phyloP scores from a whole-genome alignment of 2,329 filamentous ascomycete genomes.

The Paracoccidioides lutzii region DNA sequence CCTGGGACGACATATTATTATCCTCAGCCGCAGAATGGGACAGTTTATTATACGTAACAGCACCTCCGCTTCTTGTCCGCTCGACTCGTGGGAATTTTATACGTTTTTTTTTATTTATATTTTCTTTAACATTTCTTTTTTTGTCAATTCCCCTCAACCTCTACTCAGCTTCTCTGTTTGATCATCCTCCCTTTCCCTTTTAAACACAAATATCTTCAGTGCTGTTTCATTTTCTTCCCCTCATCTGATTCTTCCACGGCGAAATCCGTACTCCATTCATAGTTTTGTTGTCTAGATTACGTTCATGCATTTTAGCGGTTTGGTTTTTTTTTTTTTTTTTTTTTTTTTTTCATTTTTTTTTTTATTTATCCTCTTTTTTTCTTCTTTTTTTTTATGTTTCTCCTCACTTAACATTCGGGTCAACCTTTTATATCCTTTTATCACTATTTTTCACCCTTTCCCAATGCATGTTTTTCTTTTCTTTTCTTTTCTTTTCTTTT shows the following conservation, averaged over 20 bases:
- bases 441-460: constrained; percentile 6
- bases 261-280: neutral
- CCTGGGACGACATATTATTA: constrained; percentile 43
- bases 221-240: neutral
- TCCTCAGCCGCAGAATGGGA: constrained; percentile 37
- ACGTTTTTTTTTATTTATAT: constrained; percentile 5
- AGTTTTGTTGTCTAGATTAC: neutral
- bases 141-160: neutral
- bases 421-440: neutral
- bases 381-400: constrained; percentile 4
- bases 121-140: neutral
- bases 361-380: no score
- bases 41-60: constrained; percentile 46
- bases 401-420: neutral
- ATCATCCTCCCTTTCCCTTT: neutral
- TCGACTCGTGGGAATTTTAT: neutral
- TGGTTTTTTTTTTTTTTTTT: constrained; percentile 3
- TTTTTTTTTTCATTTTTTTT: neutral
- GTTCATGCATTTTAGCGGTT: constrained; percentile 3
- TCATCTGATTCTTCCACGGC: neutral
- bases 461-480: constrained; percentile 2
- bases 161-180: constrained; percentile 1
- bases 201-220: neutral
- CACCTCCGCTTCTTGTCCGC: neutral
- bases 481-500: constrained; percentile 9